These are phyloP conservation scores for Macrolepiota fuliginosa DNA, from an alignment of 768 basidiomycete genomes.

Conservation along the genomic window DNA sequence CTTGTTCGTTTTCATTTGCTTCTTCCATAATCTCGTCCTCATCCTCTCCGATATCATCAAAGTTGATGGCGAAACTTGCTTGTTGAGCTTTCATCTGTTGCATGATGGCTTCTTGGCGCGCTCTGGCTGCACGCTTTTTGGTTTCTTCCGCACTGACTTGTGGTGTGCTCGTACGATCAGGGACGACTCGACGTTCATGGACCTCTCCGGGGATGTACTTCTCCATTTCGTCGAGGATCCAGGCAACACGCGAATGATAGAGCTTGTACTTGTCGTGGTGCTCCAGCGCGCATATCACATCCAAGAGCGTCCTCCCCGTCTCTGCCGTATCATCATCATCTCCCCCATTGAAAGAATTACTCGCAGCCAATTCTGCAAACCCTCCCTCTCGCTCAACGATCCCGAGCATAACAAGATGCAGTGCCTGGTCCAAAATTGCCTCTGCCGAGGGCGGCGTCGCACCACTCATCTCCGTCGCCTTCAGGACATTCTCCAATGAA, in stretches of 20 bases:
- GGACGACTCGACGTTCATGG: conserved; percentile 41
- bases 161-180: conserved; percentile 28
- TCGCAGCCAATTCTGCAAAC: conserved; percentile 59
- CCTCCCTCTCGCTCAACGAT: conserved; percentile 63
- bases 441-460: conserved; percentile 76
- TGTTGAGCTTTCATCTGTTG: conserved; percentile 94
- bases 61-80: conserved; percentile 77
- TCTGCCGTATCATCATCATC: conserved; percentile 29
- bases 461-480: conserved; percentile 51
- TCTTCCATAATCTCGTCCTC: conserved; percentile 64
- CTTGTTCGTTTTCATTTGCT: conserved; percentile 36
- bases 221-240: conserved; percentile 69
- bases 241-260: conserved; percentile 68
- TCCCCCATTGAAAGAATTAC: conserved; percentile 45
- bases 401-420: conserved; percentile 86
- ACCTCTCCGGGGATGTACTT: conserved; percentile 58
- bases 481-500: conserved; percentile 71
- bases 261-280: conserved; percentile 72
- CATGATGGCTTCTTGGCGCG: conserved; percentile 92
- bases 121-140: conserved; percentile 84
- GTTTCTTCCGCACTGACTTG: conserved; percentile 58
- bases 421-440: conserved; percentile 83
- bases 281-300: conserved; percentile 76
- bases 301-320: conserved; percentile 59
- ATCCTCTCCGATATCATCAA: conserved; percentile 69